Percentiles rank a stretch among this genome's conserved stretches.
Evolutionary conservation across 2,329 filamentous ascomycete species (phyloP).

Genomic region (Cryphonectria parasitica): DNA sequence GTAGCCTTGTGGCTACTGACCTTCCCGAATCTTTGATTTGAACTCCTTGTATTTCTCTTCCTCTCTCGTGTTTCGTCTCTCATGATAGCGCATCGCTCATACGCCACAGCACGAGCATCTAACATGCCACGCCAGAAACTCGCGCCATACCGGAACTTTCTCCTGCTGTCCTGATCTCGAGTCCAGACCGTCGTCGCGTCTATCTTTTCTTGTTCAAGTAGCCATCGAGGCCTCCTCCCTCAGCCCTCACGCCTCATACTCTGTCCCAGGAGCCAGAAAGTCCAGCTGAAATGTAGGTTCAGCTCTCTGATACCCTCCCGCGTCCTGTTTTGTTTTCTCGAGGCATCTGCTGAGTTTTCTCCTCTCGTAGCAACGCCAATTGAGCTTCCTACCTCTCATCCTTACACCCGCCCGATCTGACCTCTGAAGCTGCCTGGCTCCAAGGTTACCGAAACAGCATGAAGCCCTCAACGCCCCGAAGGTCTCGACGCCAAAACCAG

Average conservation of each 20-base stretch:
- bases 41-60: neutral
- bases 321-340: neutral
- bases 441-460: conserved; percentile 37
- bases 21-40: neutral
- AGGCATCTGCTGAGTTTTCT: neutral
- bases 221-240: neutral
- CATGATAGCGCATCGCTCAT: neutral
- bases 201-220: neutral
- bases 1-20: neutral
- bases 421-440: too few relatives aligned
- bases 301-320: neutral
- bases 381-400: neutral
- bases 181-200: neutral
- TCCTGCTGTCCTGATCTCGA: neutral
- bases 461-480: conserved; percentile 49
- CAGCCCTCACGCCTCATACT: neutral
- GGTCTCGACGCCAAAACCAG: conserved; percentile 35
- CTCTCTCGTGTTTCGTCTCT: neutral
- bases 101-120: neutral
- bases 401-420: neutral
- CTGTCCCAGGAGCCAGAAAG: neutral
- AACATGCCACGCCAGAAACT: conserved; percentile 4
- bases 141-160: neutral
- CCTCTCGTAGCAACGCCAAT: neutral
- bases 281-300: neutral